Conservation (phyloP, 108 stramenopile species). For the Phaeodactylum tricornutum region DNA sequence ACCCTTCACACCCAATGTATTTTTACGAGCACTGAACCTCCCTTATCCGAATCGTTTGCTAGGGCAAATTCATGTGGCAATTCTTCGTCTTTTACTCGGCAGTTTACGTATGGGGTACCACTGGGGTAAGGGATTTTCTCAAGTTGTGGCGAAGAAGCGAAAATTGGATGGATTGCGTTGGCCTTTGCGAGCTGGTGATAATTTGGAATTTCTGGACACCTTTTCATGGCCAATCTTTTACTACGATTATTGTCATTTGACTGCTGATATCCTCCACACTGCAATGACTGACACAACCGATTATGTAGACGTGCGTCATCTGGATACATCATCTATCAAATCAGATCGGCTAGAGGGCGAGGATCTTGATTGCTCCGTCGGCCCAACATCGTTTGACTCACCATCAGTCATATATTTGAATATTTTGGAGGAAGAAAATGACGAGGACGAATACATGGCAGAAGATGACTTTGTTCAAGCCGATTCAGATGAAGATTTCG, state of each 20-base stretch:
- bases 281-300: conserved; percentile 13
- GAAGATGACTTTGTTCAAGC: conserved; percentile 13
- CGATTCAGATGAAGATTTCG: conserved; percentile 9
- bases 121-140: conserved; percentile 15
- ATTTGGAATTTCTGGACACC: conserved; percentile 58
- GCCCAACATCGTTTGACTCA: not conserved
- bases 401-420: conserved; percentile 2
- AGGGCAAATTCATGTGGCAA: conserved; percentile 62
- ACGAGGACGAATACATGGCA: not conserved
- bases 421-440: conserved; percentile 5
- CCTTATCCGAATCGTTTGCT: conserved; percentile 53
- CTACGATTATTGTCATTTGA: conserved; percentile 66
- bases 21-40: conserved; percentile 48
- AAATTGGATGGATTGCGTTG: conserved; percentile 25
- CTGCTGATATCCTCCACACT: conserved; percentile 46
- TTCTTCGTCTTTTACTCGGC: conserved; percentile 49
- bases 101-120: conserved; percentile 38
- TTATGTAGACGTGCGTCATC: conserved; percentile 20
- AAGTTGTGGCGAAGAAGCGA: conserved; percentile 12
- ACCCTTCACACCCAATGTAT: conserved; percentile 68
- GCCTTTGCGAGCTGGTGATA: conserved; percentile 55
- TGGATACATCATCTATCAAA: conserved; percentile 9
- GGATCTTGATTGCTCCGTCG: not conserved
- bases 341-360: not conserved
- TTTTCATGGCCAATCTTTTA: conserved; percentile 75